Base-by-base conservation (phyloP, 176 grass and related monocot genomes). In the Calamus simplicifolius region DNA sequence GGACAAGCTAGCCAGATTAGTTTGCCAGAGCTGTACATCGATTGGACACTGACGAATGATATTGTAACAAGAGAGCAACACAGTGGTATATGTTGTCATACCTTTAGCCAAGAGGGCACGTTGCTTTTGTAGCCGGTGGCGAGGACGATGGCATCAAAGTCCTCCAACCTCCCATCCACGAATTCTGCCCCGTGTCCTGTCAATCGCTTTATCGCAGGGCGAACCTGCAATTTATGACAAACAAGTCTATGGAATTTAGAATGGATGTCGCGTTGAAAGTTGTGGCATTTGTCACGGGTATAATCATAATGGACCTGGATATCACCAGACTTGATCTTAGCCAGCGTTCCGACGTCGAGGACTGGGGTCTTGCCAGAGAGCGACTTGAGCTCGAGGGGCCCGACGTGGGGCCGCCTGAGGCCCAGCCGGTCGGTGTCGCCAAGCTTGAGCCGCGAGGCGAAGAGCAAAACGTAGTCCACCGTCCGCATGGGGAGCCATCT, bases 81-180 rank as follows among this genome's bases (percentile, higher is more conserved):
- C 10, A 43, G 35, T 43, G 7, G 3, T 43, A 10, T 43, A 10
- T 43, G n/a, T 25, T 61, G 52, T 61, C 5, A 56, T 80, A 97
- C 93, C 87, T 85, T 92, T 31, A 98, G 50, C 93, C 93, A 98
- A 43, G 63, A 53, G 38, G 93, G 88, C 5, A 98, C 84, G 18
- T 92, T 98, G 84, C 93, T 98, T 66, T 70, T 92, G 74, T 92
- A 98, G 27, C 93, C 93, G 4, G 93, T 98, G 6, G 93, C 93
- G 10, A 92, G 68, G 48, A 98, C 63, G 49, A 98, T 69, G 6
- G 69, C 81, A 43, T 92, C 81, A 4, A 89, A 92, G 38, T 80
- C 76, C 38, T 89, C 79, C 0, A 52, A 83, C 57, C 51, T 61
- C 16, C 70, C 77, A 5, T 92, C 81, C 3, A 73, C 50, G 51